Evolutionary conservation across 305 asterid species (phyloP), one percentile per base, ranked within the genome.

Genomic region (Fraxinus sp.): DNA sequence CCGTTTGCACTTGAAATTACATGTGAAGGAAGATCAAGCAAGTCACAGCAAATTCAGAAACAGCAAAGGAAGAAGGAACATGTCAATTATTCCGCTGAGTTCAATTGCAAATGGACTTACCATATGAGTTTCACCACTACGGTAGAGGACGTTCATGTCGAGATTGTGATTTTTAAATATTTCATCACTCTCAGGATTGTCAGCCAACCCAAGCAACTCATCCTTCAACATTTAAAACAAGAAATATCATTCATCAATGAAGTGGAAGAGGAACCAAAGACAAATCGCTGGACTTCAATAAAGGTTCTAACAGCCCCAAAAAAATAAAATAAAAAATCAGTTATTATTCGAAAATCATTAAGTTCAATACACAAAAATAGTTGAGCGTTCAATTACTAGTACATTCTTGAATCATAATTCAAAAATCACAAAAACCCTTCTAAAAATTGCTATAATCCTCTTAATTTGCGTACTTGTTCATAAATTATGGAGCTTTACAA

Each of bases 131-230:
- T 95, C 97, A 74, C 99, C 98, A 55, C 90, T 83, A 76, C 99
- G 96, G 83, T 94, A 95, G 88, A 95, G 92, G 39, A 84, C 91
- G 74, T 92, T 95, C 97, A 93, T 92, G 80, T 92, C 87, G 85
- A 95, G 94, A 71, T 88, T 79, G 13, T 92, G 96, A 85, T 83
- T 89, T 86, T 68, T 92, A 83, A 92, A 95, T 20, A 90, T 85
- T 80, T 79, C 83, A 82, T 88, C 93, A 85, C 90, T 88, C 78
- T 88, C 91, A 6, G 88, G 84, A 86, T 81, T 87, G 70, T 95
- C 94, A 86, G 97, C 93, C 91, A 94, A 87, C 62, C 99, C 99
- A 86, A 93, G 97, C 89, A 95, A 86, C 87, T 95, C 99, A 88
- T 94, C 99, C 99, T 95, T 89, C 85, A 86, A 83, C 36, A 87